These are phyloP conservation scores for Penicillium parvum DNA, from an alignment of 495 filamentous ascomycete species.

Conservation along the genomic window DNA sequence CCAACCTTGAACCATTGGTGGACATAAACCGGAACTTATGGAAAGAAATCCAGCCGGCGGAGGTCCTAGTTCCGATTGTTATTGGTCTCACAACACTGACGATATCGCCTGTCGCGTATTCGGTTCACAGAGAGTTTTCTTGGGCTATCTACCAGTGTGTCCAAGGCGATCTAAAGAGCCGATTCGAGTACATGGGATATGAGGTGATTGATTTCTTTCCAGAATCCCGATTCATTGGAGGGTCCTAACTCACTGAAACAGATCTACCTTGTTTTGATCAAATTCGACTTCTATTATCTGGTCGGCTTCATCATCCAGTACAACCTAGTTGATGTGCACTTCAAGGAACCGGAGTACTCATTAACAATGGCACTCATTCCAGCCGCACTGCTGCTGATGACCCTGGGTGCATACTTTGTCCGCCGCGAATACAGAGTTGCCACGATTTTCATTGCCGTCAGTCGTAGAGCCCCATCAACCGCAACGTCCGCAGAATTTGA, in stretches of 20 bases:
- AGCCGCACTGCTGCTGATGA: conserved; percentile 12
- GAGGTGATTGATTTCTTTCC: conserved; percentile 11
- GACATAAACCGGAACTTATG: conserved; percentile 12
- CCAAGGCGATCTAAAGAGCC: conserved; percentile 10
- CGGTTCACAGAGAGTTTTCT: conserved; percentile 19
- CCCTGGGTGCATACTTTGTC: conserved; percentile 12
- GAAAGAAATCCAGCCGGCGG: conserved; percentile 9
- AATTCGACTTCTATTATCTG: conserved; percentile 19
- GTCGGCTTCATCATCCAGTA: conserved; percentile 23
- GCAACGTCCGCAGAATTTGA: not conserved
- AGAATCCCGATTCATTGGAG: not conserved
- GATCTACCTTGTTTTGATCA: conserved; percentile 19
- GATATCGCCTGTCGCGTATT: conserved; percentile 14
- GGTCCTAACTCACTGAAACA: conserved; percentile 1
- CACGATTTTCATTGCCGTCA: conserved; percentile 12
- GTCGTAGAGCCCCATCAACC: not conserved
- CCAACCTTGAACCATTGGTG: conserved; percentile 7
- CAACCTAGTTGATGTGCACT: conserved; percentile 22
- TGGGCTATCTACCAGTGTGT: conserved; percentile 22
- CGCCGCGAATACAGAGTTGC: conserved; percentile 8
- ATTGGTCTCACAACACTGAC: conserved; percentile 11
- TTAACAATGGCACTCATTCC: conserved; percentile 21
- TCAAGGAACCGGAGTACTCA: conserved; percentile 18
- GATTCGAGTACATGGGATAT: conserved; percentile 14
- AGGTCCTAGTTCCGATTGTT: conserved; percentile 11